phyloP scores from a whole-genome alignment of 257 asterid genomes.

The Apocynum venetum region DNA sequence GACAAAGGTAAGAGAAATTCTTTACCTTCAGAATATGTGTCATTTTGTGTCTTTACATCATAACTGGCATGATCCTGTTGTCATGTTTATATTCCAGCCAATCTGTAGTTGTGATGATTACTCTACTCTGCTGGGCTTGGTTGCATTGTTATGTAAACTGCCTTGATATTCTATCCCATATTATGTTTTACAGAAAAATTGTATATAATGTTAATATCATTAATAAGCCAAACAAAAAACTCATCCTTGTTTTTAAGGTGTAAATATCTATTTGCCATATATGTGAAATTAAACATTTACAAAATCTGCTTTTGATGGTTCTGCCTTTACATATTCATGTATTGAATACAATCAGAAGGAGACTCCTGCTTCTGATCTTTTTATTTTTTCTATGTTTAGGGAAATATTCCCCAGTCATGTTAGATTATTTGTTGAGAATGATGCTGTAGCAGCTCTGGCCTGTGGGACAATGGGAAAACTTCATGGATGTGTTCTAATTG shows the following conservation, averaged over 20 bases:
- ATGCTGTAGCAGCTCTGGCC: conserved; percentile 86
- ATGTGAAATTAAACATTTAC: background rate
- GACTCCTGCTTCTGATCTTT: background rate
- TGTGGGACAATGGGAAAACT: conserved; percentile 90
- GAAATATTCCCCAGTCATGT: conserved; percentile 78
- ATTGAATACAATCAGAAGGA: background rate
- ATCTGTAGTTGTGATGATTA: background rate
- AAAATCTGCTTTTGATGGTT: background rate
- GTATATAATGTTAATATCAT: background rate
- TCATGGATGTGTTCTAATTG: conserved; percentile 85
- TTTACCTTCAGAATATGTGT: background rate
- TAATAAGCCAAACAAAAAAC: too few relatives aligned
- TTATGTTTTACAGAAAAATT: background rate
- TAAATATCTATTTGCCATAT: too few relatives aligned
- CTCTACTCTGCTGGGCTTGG: background rate
- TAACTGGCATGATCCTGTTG: background rate
- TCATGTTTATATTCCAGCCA: background rate
- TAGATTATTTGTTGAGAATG: conserved; percentile 68
- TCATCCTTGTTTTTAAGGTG: background rate
- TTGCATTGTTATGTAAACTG: background rate
- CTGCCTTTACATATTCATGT: background rate
- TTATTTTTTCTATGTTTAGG: conserved; percentile 27
- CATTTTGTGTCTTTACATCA: background rate
- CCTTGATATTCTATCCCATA: background rate
- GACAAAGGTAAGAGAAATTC: background rate